Conservation (phyloP, 805 yeast species). For the Starmerella davenportii region DNA sequence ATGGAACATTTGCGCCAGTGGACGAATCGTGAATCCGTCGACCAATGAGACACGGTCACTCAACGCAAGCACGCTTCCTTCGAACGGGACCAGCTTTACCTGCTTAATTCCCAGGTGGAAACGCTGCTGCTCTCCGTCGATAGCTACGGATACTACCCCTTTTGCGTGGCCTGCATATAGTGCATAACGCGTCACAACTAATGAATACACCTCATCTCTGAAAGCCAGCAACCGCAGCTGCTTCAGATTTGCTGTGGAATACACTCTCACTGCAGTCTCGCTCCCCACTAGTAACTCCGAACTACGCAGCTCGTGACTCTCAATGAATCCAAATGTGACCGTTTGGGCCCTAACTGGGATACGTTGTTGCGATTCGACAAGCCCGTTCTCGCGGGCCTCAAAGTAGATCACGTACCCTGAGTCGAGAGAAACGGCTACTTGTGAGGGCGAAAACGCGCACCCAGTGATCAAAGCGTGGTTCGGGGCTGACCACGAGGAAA, state of each 20-base stretch:
- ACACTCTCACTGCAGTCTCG: slow-evolving; percentile 49
- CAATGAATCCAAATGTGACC: slow-evolving; percentile 32
- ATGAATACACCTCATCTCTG: background rate
- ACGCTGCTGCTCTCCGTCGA: slow-evolving; percentile 1
- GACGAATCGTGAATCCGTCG: background rate
- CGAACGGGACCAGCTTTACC: background rate
- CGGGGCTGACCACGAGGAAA: slow-evolving; percentile 65
- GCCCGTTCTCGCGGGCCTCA: slow-evolving; percentile 50
- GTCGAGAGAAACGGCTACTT: slow-evolving; percentile 52
- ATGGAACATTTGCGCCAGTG: background rate
- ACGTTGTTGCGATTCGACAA: slow-evolving; percentile 53
- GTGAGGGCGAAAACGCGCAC: slow-evolving; percentile 49
- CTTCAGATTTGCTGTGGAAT: background rate
- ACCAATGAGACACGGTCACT: slow-evolving; percentile 1
- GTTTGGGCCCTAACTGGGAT: slow-evolving; percentile 27
- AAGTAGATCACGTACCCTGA: slow-evolving; percentile 66
- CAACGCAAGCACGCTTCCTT: slow-evolving; percentile 30
- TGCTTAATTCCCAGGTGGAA: background rate
- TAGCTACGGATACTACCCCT: slow-evolving; percentile 3
- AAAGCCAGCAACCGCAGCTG: slow-evolving; percentile 2
- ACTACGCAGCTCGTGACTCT: slow-evolving; percentile 31
- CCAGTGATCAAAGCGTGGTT: slow-evolving; percentile 45
- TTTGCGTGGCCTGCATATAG: slow-evolving; percentile 8
- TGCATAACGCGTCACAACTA: background rate
- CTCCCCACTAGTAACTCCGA: slow-evolving; percentile 53